A percentile compares a stretch with the other conserved stretches of the same genome.
phyloP scores from a whole-genome alignment of 78 protist species.

The Guillardia theta region DNA sequence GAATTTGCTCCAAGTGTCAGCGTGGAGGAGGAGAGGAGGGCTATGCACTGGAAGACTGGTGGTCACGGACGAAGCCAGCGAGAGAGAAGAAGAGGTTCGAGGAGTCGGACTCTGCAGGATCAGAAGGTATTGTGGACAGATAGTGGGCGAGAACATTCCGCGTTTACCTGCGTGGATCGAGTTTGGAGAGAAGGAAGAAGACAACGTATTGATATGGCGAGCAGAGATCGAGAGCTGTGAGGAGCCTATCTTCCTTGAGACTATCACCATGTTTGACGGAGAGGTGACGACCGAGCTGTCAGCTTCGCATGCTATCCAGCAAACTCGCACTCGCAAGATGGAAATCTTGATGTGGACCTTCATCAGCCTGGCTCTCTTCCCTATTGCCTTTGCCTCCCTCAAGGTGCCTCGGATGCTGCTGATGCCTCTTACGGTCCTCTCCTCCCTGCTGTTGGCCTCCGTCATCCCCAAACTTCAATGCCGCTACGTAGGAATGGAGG shows the following conservation, averaged over 20 bases:
- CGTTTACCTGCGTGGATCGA: not conserved
- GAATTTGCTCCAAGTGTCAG: too few species aligned
- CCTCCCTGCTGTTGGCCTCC: not conserved
- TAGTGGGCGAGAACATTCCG: not conserved
- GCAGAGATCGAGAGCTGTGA: not conserved
- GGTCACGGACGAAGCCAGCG: too few species aligned
- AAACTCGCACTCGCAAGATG: not conserved
- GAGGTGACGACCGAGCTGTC: not conserved
- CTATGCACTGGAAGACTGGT: too few species aligned
- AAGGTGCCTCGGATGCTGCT: not conserved
- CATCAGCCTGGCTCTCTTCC: too few species aligned
- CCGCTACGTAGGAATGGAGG: not conserved
- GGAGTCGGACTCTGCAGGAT: too few species aligned
- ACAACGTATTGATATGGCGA: not conserved
- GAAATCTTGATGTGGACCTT: too few species aligned
- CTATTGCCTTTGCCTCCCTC: not conserved
- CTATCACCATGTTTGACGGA: not conserved
- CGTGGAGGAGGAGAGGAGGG: too few species aligned
- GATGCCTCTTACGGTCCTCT: not conserved
- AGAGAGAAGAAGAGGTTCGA: too few species aligned
- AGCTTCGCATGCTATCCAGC: not conserved
- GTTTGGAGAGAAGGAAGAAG: not conserved
- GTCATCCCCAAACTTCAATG: not conserved
- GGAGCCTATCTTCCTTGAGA: not conserved
- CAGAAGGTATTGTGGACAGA: too few species aligned